A percentile compares a stretch with the other conserved stretches of the same genome.
These are phyloP conservation scores for Starmerella davenportii DNA, from an alignment of 805 yeast species.

Conservation along the genomic window DNA sequence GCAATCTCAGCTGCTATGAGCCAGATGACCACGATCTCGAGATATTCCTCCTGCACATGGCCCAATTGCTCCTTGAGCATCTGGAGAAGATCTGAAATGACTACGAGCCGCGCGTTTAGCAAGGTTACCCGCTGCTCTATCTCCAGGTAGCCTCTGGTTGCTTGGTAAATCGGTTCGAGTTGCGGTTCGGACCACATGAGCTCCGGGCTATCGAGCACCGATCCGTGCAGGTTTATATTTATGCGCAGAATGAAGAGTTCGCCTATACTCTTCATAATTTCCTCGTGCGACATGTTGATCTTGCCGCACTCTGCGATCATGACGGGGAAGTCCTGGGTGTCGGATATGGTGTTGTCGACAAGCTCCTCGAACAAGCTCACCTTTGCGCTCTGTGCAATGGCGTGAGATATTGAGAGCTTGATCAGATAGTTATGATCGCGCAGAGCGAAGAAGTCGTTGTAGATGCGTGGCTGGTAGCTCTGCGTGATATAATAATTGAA, in stretches of 20 bases:
- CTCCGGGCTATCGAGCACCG: conserved; percentile 86
- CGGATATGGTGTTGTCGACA: conserved; percentile 92
- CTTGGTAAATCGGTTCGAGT: conserved; percentile 91
- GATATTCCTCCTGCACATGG: conserved; percentile 75
- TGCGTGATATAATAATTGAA: conserved; percentile 87
- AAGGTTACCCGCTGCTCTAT: conserved; percentile 85
- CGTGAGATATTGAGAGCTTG: conserved; percentile 84
- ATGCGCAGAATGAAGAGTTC: conserved; percentile 67
- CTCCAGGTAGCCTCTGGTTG: conserved; percentile 87
- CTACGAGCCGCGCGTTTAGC: conserved; percentile 81
- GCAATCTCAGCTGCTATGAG: conserved; percentile 83
- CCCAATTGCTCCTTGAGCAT: conserved; percentile 96
- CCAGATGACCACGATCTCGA: conserved; percentile 79
- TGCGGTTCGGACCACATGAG: conserved; percentile 99
- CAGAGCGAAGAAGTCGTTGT: conserved; percentile 85
- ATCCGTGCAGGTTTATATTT: conserved; percentile 29
- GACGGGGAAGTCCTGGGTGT: conserved; percentile 91
- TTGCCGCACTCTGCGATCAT: conserved; percentile 90
- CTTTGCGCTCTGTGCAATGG: conserved; percentile 87
- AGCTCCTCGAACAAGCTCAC: conserved; percentile 89
- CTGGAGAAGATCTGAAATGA: conserved; percentile 77
- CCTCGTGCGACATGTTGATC: conserved; percentile 83
- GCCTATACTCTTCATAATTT: conserved; percentile 93
- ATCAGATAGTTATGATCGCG: conserved; percentile 81
- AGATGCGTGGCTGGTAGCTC: conserved; percentile 87